Base-by-base conservation (phyloP, 768 basidiomycete species). In the Daedalea quercina region DNA sequence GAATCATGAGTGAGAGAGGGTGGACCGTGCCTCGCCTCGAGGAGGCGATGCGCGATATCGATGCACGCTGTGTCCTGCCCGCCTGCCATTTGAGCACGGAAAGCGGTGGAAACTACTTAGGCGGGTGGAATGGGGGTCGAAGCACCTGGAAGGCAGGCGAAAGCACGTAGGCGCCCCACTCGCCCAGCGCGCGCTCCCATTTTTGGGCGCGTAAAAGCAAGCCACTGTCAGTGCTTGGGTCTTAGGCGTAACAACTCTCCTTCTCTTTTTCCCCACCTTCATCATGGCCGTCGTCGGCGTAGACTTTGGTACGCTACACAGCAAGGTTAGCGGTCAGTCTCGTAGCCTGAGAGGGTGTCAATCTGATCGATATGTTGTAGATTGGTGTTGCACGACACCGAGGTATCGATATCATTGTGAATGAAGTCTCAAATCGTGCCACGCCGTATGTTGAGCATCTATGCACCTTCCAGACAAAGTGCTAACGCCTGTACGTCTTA, bases 401-500 rank as follows among this genome's bases (percentile, higher is more conserved):
- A 65, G 95, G 95, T 61, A 95, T 99, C 75, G 95, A 99, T 79
- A 94, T 99, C 71, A 95, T 99, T 75, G 77, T 84, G 55, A 99
- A 99, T 70, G 95, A 99, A 69, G 93, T 94, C 55, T 97, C 94
- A 15, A 97, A 97, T 77, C 88, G 96, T 51, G 81, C 86, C 15
- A 98, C 94, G 23, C 95, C 95, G 93, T 97, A 57, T 65, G 92
- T 80, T 8, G 40, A 43, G 4, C 24, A 34, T 44, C 23, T 23
- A 9, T 12, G 15, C 17, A 12, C 20, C 23, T 43, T 13, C 13
- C 22, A 17, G 28, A 8, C 9, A 3, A n/a, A 9, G 11, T 25
- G 31, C 44, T 46, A 19, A 51, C 28, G 49, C n/a, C n/a, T 57
- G 41, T 20, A 40, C 33, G 1, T 49, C 17, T 7, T 62, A 97